A percentile compares a stretch with the other conserved stretches of the same genome.
phyloP scores from a whole-genome alignment of 2,329 filamentous ascomycete species.

The Ophiostoma tasmaniense region DNA sequence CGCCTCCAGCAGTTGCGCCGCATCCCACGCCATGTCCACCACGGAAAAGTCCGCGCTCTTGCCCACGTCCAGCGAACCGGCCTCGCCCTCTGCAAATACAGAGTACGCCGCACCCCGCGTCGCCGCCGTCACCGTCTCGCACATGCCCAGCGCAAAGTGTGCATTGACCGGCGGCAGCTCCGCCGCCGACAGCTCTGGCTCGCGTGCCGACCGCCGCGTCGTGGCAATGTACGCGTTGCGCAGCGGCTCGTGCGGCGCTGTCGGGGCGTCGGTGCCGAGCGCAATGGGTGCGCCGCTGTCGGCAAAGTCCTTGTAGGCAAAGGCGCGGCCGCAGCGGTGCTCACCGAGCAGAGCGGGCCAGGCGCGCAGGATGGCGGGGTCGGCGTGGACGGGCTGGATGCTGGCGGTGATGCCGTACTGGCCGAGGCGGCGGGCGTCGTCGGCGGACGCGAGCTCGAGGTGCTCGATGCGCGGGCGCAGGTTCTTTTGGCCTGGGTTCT shows the following conservation, averaged over 20 bases:
- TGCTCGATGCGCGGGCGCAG: constrained; percentile 38
- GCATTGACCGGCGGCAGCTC: constrained; percentile 37
- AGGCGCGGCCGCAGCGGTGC: constrained; percentile 47
- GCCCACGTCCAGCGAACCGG: constrained; percentile 45
- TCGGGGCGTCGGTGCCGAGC: constrained; percentile 52
- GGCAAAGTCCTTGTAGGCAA: constrained; percentile 33
- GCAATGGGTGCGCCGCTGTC: constrained; percentile 46
- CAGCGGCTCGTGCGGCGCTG: constrained; percentile 46
- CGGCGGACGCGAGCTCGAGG: constrained; percentile 47
- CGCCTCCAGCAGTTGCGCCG: constrained; percentile 38
- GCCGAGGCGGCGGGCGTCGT: constrained; percentile 49
- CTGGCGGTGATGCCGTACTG: constrained; percentile 33
- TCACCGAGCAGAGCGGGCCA: constrained; percentile 51
- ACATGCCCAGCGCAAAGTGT: constrained; percentile 44
- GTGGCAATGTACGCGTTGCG: constrained; percentile 52
- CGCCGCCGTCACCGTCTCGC: constrained; percentile 45
- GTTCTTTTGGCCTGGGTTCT: constrained; percentile 25
- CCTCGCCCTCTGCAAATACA: constrained; percentile 46
- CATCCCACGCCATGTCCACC: constrained; percentile 42
- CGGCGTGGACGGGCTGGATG: constrained; percentile 50
- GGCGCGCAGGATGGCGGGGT: constrained; percentile 52
- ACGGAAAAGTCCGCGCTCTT: constrained; percentile 51
- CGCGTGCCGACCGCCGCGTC: constrained; percentile 46
- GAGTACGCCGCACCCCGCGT: constrained; percentile 39
- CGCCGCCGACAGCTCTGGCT: constrained; percentile 30